These are phyloP conservation scores for Debaryomyces udenii DNA, from an alignment of 1,139 yeast species.

Conservation along the genomic window DNA sequence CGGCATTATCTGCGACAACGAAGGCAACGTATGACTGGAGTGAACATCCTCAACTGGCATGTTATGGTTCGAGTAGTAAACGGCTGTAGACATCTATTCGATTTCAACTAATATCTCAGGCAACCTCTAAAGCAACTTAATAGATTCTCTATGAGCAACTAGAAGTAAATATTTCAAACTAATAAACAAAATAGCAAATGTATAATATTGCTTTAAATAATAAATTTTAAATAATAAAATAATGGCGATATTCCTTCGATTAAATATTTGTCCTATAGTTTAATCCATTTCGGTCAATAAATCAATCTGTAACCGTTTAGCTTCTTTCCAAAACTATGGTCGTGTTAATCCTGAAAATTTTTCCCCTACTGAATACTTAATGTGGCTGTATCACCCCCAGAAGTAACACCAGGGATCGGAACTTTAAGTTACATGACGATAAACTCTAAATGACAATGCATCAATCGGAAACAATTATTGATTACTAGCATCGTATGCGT, in stretches of 20 bases:
- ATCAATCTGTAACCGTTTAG: slow-evolving; percentile 1
- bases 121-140: not conserved
- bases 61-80: slow-evolving; percentile 31
- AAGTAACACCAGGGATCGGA: slow-evolving; percentile 8
- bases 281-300: not conserved
- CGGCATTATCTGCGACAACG: slow-evolving; percentile 39
- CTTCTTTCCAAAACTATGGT: not conserved
- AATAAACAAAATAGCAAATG: slow-evolving; percentile 1
- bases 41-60: slow-evolving; percentile 34
- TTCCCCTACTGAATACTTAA: not conserved
- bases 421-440: slow-evolving; percentile 2
- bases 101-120: not conserved
- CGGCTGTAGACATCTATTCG: slow-evolving; percentile 34
- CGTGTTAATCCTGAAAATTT: slow-evolving; percentile 1
- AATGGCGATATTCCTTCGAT: slow-evolving; percentile 8
- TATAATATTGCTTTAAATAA: slow-evolving; percentile 2
- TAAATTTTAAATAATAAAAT: slow-evolving; percentile 5
- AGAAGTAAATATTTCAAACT: no score
- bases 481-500: slow-evolving; percentile 4
- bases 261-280: slow-evolving; percentile 2
- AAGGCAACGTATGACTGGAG: slow-evolving; percentile 34
- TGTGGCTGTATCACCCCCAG: slow-evolving; percentile 10
- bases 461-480: slow-evolving; percentile 3
- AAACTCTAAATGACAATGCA: slow-evolving; percentile 5
- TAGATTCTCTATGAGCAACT: not conserved